These are phyloP conservation scores for Leucaena leucocephala DNA, from an alignment of 306 rosid species.

Conservation along the genomic window DNA sequence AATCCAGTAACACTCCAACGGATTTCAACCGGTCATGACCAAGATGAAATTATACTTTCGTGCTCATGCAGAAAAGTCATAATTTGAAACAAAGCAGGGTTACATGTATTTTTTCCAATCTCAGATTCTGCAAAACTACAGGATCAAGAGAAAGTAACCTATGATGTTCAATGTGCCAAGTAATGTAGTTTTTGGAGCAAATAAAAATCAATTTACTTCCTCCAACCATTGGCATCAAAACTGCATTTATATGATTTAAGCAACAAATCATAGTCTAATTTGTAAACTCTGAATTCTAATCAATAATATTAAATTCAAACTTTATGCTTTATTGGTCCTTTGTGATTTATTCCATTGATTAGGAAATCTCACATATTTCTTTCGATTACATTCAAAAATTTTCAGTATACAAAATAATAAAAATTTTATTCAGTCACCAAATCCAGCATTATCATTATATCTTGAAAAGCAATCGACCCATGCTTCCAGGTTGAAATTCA, in stretches of 20 bases:
- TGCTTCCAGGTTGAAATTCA: neutral
- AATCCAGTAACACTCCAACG: neutral
- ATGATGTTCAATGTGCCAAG: constrained; percentile 8
- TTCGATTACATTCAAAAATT: neutral
- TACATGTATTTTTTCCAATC: neutral
- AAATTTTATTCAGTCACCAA: neutral
- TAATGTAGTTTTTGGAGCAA: neutral
- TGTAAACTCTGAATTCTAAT: neutral
- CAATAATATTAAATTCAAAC: neutral
- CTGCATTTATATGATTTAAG: neutral
- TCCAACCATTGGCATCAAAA: constrained; percentile 6
- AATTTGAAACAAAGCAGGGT: too few species aligned
- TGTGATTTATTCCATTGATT: neutral
- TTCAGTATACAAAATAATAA: neutral
- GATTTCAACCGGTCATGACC: neutral
- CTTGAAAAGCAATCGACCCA: neutral
- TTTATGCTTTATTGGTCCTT: neutral
- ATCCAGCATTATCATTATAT: neutral
- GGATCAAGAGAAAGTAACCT: constrained; percentile 2
- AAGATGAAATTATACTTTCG: neutral
- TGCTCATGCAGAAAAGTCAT: neutral
- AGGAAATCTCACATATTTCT: neutral
- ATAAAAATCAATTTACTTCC: neutral
- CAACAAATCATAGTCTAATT: neutral
- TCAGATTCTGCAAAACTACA: neutral